Evolutionary conservation across 2,329 filamentous ascomycete genomes (phyloP).

Genomic region (Chaetoscypha palmicola): DNA sequence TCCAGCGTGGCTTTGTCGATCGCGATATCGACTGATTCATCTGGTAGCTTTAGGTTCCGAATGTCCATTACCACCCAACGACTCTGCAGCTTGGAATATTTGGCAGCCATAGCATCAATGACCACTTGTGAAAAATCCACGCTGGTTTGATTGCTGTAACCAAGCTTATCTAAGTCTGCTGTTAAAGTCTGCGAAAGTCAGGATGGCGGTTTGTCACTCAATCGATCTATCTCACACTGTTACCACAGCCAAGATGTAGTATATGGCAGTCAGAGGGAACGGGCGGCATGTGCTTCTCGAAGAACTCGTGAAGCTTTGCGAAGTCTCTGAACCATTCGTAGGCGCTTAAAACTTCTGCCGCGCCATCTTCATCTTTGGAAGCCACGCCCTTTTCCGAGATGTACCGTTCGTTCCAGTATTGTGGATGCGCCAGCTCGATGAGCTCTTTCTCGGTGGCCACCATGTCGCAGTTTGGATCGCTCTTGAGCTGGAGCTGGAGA

Average conservation of each 20-base stretch:
- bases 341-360: neutral
- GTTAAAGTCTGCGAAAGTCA: conserved; percentile 51
- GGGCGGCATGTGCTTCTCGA: neutral
- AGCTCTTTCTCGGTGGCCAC: neutral
- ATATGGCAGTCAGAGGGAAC: neutral
- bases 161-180: conserved; percentile 37
- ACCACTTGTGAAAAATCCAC: conserved; percentile 50
- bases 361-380: neutral
- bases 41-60: conserved; percentile 39
- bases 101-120: conserved; percentile 43
- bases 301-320: neutral
- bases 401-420: conserved; percentile 1
- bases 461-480: too few species aligned
- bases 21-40: conserved; percentile 43
- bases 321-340: conserved; percentile 1
- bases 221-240: conserved; percentile 1
- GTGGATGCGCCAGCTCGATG: neutral
- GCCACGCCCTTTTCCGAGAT: neutral
- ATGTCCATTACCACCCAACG: conserved; percentile 45
- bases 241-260: neutral
- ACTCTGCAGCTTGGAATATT: conserved; percentile 32
- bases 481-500: too few species aligned
- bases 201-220: too few species aligned
- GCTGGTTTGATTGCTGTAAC: conserved; percentile 47
- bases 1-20: conserved; percentile 49